Evolutionary conservation across 2,329 filamentous ascomycete genomes (phyloP).

Genomic region (Botryotinia convoluta): DNA sequence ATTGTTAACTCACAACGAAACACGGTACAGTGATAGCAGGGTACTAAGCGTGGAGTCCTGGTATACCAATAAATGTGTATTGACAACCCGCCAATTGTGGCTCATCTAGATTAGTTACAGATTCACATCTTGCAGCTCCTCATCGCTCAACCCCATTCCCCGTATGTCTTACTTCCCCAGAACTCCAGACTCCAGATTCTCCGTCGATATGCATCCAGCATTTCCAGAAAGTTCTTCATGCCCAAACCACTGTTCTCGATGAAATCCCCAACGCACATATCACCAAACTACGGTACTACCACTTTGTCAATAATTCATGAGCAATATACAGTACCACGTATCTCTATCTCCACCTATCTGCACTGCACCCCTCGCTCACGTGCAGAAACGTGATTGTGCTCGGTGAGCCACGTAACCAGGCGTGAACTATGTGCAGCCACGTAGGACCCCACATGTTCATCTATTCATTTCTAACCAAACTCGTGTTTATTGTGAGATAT

Average conservation of each 20-base stretch:
- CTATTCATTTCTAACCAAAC: not conserved
- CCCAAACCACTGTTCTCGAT: not conserved
- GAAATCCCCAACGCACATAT: not conserved
- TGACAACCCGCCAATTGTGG: not conserved
- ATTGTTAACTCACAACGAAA: not conserved
- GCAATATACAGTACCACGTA: slow-evolving; percentile 2
- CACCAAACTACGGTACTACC: not conserved
- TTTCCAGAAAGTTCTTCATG: not conserved
- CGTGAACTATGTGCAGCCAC: slow-evolving; percentile 3
- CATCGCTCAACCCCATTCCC: not conserved
- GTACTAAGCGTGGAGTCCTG: not conserved
- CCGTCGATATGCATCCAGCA: not conserved
- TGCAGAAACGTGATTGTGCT: slow-evolving; percentile 5
- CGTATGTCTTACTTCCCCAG: slow-evolving; percentile 1
- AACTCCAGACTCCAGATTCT: not conserved
- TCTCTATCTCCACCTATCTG: not conserved
- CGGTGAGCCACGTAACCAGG: not conserved
- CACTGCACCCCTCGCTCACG: slow-evolving; percentile 1
- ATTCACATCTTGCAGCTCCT: not conserved
- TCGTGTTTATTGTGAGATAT: not conserved
- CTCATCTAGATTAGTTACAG: not conserved
- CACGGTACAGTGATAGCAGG: not conserved
- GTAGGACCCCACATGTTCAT: slow-evolving; percentile 12
- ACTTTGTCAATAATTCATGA: not conserved
- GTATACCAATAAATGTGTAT: not conserved